Percentiles rank a stretch among this genome's conserved stretches.
Conservation (phyloP, 2,329 filamentous ascomycete species). For the Paecilomyces sp. region DNA sequence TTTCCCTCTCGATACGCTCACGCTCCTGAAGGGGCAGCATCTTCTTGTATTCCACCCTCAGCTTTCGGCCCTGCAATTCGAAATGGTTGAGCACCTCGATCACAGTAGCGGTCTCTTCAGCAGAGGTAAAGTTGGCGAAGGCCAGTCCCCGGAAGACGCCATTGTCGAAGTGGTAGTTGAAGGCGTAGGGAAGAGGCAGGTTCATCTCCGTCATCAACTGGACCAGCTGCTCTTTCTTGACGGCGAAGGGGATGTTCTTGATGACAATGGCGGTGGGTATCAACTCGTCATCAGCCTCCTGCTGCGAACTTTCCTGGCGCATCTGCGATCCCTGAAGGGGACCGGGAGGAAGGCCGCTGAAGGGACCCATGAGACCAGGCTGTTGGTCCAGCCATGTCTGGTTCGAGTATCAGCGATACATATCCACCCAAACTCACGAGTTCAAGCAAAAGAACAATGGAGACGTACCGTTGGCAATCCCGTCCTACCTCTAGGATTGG, state of each 20-base stretch:
- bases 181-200: constrained; percentile 90
- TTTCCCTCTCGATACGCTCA: constrained; percentile 93
- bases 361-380: constrained; percentile 40
- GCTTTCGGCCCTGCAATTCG: constrained; percentile 87
- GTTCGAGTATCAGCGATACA: constrained; percentile 4
- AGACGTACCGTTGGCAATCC: constrained; percentile 67
- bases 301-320: constrained; percentile 33
- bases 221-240: constrained; percentile 92
- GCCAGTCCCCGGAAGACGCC: constrained; percentile 93
- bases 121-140: constrained; percentile 96
- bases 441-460: background rate
- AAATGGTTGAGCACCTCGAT: constrained; percentile 94
- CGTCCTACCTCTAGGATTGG: constrained; percentile 47
- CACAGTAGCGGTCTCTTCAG: constrained; percentile 85
- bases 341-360: constrained; percentile 36
- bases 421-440: constrained; percentile 1
- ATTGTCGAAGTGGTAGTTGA: constrained; percentile 99
- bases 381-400: constrained; percentile 60
- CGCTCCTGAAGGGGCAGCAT: constrained; percentile 94
- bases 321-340: constrained; percentile 34
- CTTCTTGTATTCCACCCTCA: constrained; percentile 98
- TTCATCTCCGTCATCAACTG: constrained; percentile 91
- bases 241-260: constrained; percentile 98
- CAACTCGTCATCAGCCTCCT: constrained; percentile 63
- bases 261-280: constrained; percentile 98